Evolutionary conservation across 164 flowering plant genomes (phyloP), one percentile per base, ranked within the genome.

Genomic region (Saururus chinensis): DNA sequence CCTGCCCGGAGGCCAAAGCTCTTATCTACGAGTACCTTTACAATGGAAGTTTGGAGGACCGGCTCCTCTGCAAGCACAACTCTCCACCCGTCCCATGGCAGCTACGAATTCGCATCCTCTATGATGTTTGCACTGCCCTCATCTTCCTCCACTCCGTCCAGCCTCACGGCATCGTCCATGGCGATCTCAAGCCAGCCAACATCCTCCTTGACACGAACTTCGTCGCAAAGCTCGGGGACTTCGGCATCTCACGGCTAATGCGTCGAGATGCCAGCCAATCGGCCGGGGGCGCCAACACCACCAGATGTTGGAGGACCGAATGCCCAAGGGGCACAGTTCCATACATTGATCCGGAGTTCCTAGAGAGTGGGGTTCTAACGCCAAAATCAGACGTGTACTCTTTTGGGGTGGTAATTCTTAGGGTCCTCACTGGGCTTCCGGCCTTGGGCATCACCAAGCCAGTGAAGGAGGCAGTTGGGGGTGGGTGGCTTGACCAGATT

Each of bases 11-110:
- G 62, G 74, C 82, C 11, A 76, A 80, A 76, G 49, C 84, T 21
- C 87, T 92, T 19, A 51, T 92, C 41, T 92, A 89, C 51, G 98
- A 92, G 67, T 92, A 79, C 76, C 89, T 86, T 35, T 78, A 86
- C 19, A 78, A 81, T 71, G 98, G 98, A 51, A 89, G 89, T 70
- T 86, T 92, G 40, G 98, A 92, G 74, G 96, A 92, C 61, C 85
- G 88, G n/a, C 95, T 92, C 24, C 42, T 49, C 72, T 87, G 95
- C 76, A 77, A 67, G 75, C 79, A 79, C 73, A 82, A 82, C 64
- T 67, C 84, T 59, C 70, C 89, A 0, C 95, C 96, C 4, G 74
- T 92, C 42, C 67, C 96, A 40, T 92, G 96, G 98, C 85, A 86
- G 71, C 77, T 76, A 52, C 77, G 98, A 52, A 80, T 79, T 48